Evolutionary conservation across 2,329 filamentous ascomycete species (phyloP).

Genomic region (Mycosphaerelloides madeirae): DNA sequence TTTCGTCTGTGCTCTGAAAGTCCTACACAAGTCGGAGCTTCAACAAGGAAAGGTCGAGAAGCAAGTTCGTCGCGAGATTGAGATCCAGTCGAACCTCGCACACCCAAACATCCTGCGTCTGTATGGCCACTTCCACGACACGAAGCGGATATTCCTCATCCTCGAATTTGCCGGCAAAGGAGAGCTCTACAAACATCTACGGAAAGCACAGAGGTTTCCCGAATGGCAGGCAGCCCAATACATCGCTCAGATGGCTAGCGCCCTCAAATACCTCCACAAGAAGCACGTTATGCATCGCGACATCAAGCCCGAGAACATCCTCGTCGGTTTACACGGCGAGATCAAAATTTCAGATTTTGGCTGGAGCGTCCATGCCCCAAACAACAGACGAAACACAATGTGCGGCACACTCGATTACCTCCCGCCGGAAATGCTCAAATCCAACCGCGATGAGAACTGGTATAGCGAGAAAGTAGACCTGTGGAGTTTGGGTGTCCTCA

Average conservation of each 20-base stretch:
- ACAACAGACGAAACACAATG: constrained; percentile 88
- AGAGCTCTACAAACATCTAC: constrained; percentile 81
- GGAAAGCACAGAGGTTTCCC: constrained; percentile 71
- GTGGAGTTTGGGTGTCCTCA: constrained; percentile 92
- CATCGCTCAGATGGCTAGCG: constrained; percentile 85
- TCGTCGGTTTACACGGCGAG: constrained; percentile 93
- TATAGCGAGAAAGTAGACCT: constrained; percentile 95
- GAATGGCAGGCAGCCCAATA: constrained; percentile 86
- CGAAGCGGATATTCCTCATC: constrained; percentile 80
- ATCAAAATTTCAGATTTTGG: constrained; percentile 99
- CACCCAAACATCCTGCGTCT: constrained; percentile 81
- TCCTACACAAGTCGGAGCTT: constrained; percentile 78
- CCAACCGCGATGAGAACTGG: constrained; percentile 71
- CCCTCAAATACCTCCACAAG: constrained; percentile 83
- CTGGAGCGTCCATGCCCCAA: constrained; percentile 96
- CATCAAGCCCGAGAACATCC: constrained; percentile 96
- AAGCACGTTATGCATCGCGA: constrained; percentile 97
- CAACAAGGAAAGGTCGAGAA: constrained; percentile 78
- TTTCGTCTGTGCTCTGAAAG: constrained; percentile 83
- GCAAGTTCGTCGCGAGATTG: constrained; percentile 81
- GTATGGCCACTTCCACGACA: constrained; percentile 85
- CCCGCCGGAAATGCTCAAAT: constrained; percentile 93
- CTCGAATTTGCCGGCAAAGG: constrained; percentile 82
- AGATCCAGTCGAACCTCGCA: constrained; percentile 81
- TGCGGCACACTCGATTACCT: constrained; percentile 97